A percentile compares a stretch with the other conserved stretches of the same genome.
phyloP scores from a whole-genome alignment of 257 asterid genomes.

The Asclepias syriaca region DNA sequence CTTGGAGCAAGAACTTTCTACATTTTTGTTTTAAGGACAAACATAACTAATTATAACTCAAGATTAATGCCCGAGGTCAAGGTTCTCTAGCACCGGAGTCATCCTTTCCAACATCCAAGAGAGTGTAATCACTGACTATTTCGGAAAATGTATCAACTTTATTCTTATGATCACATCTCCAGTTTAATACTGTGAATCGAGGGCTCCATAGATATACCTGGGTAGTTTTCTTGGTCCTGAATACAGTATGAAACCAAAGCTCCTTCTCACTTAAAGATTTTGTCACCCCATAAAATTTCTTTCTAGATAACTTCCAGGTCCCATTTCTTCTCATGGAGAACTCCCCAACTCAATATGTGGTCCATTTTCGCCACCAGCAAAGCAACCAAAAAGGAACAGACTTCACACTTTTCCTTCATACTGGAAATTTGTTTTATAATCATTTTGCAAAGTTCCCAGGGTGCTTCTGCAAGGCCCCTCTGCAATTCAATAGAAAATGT shows the following conservation, averaged over 20 bases:
- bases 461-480: conserved; percentile 98
- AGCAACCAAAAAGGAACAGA: background rate
- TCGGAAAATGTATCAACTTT: background rate
- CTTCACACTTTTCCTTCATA: conserved; percentile 80
- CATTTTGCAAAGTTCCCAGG: conserved; percentile 58
- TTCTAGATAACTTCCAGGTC: background rate
- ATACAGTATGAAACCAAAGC: background rate
- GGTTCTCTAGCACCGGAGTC: background rate
- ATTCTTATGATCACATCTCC: background rate
- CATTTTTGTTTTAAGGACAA: background rate
- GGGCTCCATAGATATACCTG: background rate
- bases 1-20: background rate
- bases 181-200: background rate
- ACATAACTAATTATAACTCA: background rate
- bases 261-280: background rate
- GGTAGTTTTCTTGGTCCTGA: background rate
- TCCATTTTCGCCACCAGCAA: background rate
- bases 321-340: background rate
- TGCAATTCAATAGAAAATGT: conserved; percentile 19
- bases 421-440: conserved; percentile 72
- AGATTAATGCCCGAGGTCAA: background rate
- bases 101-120: background rate
- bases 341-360: background rate
- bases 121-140: background rate
- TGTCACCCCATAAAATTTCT: background rate